Evolutionary conservation across 805 yeast genomes (phyloP).

Genomic region (Candida nanaspora): DNA sequence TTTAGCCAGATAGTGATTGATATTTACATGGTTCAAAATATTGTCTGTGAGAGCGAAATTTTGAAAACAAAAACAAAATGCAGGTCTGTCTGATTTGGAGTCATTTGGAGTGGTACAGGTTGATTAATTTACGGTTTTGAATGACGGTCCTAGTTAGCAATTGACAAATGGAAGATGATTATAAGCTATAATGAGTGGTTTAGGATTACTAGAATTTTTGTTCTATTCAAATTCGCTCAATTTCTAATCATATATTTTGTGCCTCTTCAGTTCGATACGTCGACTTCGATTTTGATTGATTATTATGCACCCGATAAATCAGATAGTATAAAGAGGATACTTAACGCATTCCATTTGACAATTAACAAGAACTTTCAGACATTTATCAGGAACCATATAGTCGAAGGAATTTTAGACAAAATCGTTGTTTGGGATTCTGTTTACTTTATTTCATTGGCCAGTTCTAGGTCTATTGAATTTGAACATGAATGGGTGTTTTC

Average conservation of each 20-base stretch:
- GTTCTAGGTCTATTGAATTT: conserved; percentile 40
- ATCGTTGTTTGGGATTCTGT: conserved; percentile 83
- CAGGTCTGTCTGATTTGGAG: too few relatives aligned
- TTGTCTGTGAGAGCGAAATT: too few relatives aligned
- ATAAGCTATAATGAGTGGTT: background rate
- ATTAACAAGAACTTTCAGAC: background rate
- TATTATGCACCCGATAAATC: conserved; percentile 11
- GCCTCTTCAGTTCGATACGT: conserved; percentile 44
- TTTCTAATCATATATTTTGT: conserved; percentile 28
- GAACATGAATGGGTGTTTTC: conserved; percentile 93
- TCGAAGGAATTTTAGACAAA: conserved; percentile 32
- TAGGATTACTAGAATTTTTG: conserved; percentile 16
- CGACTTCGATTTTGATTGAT: conserved; percentile 31
- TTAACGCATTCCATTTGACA: background rate
- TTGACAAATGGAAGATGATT: too few relatives aligned
- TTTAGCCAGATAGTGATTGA: too few relatives aligned
- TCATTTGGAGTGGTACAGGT: too few relatives aligned
- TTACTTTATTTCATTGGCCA: conserved; percentile 56
- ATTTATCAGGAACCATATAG: conserved; percentile 1
- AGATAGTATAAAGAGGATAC: background rate
- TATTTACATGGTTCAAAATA: too few relatives aligned
- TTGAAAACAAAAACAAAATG: too few relatives aligned
- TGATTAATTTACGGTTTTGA: too few relatives aligned
- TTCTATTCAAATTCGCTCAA: conserved; percentile 31
- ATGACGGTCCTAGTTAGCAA: too few relatives aligned